Base-by-base conservation (phyloP, 2,329 filamentous ascomycete genomes). In the Sarocladium oryzae region DNA sequence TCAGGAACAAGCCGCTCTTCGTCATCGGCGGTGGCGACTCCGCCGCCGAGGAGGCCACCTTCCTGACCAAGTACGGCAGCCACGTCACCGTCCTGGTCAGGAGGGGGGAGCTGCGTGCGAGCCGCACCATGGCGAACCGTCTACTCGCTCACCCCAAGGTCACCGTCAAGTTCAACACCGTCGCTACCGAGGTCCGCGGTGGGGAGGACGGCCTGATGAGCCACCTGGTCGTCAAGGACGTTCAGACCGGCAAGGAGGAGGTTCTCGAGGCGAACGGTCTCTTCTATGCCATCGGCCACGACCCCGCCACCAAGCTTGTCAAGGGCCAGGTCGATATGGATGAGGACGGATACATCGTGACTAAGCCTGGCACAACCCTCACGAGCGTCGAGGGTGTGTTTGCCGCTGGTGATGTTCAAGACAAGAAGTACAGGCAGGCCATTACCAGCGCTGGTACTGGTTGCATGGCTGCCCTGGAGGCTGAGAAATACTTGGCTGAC, bases 11-110 rank as follows among this genome's bases (percentile, higher is more conserved):
- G 79, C 92, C 88, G 8, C 78, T 99, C 51, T 89, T 92, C 36
- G 93, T 99, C 48, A 96, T 99, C 57, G 93, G 93, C 56, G 95
- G 93, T 56, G 93, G 93, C 63, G 93, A 99, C 73, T 95, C 89
- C 15, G 93, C 93, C 16, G 93, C 95, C 24, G 95, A 99, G 73
- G 93, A 99, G 79, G 90, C 91, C 52, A 86, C 96, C 61, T 99
- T 96, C 76, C 75, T 99, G 60, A 96, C 93, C 56, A 99, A 97
- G 78, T 99, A 97, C 74, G 93, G 87, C 57, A 89, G 85, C 71
- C 89, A 93, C 68, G 92, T 99, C 55, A 95, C 88, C 18, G 93
- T 99, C 5, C 80, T 99, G 32, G 95, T 99, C 53, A 84, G 93
- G 58, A 85, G 82, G 62, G 91, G 95, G 66, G 81, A 86, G 67